Evolutionary conservation across 768 basidiomycete genomes (phyloP).

Genomic region (Exsudoporus frostii): DNA sequence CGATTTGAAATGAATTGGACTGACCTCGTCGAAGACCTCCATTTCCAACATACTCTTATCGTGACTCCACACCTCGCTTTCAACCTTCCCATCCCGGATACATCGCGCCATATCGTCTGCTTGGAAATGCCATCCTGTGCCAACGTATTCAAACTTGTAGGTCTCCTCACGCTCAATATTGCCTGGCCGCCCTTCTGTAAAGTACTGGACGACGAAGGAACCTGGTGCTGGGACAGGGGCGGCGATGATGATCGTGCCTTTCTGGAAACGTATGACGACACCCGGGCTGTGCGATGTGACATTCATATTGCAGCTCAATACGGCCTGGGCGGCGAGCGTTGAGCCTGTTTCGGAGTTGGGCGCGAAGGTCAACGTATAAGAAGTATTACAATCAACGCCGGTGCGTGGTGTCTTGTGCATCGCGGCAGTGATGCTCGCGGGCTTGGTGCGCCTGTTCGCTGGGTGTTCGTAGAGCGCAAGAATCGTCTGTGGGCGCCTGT

Average conservation of each 20-base stretch:
- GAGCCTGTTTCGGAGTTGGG: conserved; percentile 20
- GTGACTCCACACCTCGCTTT: conserved; percentile 46
- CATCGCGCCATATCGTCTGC: conserved; percentile 51
- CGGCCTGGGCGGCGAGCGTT: conserved; percentile 34
- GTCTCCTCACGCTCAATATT: conserved; percentile 35
- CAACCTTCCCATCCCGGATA: conserved; percentile 34
- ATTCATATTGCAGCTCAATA: conserved; percentile 39
- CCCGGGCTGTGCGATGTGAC: conserved; percentile 27
- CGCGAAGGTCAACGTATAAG: conserved; percentile 41
- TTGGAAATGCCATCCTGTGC: conserved; percentile 48
- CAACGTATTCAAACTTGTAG: conserved; percentile 30
- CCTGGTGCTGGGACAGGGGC: conserved; percentile 35
- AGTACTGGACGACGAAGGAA: conserved; percentile 31
- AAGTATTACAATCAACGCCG: conserved; percentile 43
- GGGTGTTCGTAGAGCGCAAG: conserved; percentile 46
- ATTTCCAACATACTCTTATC: conserved; percentile 44
- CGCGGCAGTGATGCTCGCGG: conserved; percentile 37
- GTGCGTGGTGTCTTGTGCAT: conserved; percentile 44
- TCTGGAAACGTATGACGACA: conserved; percentile 40
- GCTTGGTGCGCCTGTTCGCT: conserved; percentile 39
- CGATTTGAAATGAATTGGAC: conserved; percentile 4
- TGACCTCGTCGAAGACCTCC: conserved; percentile 37
- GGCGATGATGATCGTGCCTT: conserved; percentile 41
- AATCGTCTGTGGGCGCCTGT: conserved; percentile 37
- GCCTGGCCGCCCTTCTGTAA: conserved; percentile 31